These are phyloP conservation scores for Panaeolus papilionaceus DNA, from an alignment of 768 basidiomycete species.

Conservation along the genomic window DNA sequence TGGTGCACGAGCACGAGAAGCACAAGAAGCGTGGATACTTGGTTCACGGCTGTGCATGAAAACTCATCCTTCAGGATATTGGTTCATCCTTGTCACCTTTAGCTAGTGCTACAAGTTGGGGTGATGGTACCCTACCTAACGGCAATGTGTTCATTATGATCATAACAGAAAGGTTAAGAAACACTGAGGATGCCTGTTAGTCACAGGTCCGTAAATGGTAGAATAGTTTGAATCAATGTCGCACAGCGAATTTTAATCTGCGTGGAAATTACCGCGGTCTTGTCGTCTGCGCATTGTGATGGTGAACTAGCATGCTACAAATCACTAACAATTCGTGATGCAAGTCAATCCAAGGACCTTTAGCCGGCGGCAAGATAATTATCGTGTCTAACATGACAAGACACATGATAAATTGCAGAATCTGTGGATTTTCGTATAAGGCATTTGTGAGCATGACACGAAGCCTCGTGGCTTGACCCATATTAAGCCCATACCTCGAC, in stretches of 20 bases:
- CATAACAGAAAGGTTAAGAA: no score
- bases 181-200: no score
- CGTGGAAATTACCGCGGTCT: not conserved
- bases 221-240: no score
- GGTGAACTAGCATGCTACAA: not conserved
- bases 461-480: not conserved
- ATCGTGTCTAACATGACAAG: not conserved
- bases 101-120: no score
- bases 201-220: no score
- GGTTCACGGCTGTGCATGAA: not conserved
- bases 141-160: no score
- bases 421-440: not conserved
- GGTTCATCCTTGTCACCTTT: not conserved
- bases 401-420: not conserved
- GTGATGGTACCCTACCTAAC: no score
- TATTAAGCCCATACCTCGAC: not conserved
- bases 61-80: not conserved
- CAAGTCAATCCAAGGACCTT: not conserved
- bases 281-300: not conserved
- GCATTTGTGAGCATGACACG: not conserved
- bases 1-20: no score
- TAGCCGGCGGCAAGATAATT: conserved; percentile 5
- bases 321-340: not conserved
- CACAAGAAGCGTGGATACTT: not conserved
- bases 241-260: not conserved